Evolutionary conservation across 345 rosid species (phyloP).

Genomic region (Eucalyptus pumila): DNA sequence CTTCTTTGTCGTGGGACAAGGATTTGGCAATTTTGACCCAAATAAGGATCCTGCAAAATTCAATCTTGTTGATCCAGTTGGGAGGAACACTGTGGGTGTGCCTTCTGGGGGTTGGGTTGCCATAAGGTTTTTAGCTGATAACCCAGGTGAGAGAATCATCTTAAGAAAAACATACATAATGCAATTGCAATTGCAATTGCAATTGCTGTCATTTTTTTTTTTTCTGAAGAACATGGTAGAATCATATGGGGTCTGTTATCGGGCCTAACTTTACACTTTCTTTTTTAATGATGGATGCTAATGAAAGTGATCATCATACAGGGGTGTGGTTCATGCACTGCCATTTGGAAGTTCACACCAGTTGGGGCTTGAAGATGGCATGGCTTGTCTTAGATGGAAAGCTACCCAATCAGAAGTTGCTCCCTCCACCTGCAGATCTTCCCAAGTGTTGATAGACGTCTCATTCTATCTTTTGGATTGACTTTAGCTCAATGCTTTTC

Average conservation of each 20-base stretch:
- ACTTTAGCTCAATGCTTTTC: not conserved
- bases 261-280: not conserved
- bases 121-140: constrained; percentile 57
- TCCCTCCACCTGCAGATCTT: constrained; percentile 61
- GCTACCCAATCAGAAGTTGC: constrained; percentile 47
- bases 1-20: constrained; percentile 60
- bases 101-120: constrained; percentile 70
- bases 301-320: not conserved
- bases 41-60: constrained; percentile 45
- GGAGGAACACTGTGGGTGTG: constrained; percentile 54
- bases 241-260: not conserved
- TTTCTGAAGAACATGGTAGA: not conserved
- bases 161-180: not conserved
- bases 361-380: constrained; percentile 71
- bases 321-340: constrained; percentile 81
- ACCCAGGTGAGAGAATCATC: constrained; percentile 33
- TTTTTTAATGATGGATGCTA: not conserved
- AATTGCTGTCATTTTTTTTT: not conserved
- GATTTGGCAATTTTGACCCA: constrained; percentile 48
- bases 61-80: constrained; percentile 42
- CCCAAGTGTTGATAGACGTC: constrained; percentile 33
- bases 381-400: constrained; percentile 68
- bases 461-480: not conserved
- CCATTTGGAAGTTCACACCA: constrained; percentile 69
- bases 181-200: not conserved